phyloP scores from a whole-genome alignment of 257 asterid species.

The Petrea volubilis region DNA sequence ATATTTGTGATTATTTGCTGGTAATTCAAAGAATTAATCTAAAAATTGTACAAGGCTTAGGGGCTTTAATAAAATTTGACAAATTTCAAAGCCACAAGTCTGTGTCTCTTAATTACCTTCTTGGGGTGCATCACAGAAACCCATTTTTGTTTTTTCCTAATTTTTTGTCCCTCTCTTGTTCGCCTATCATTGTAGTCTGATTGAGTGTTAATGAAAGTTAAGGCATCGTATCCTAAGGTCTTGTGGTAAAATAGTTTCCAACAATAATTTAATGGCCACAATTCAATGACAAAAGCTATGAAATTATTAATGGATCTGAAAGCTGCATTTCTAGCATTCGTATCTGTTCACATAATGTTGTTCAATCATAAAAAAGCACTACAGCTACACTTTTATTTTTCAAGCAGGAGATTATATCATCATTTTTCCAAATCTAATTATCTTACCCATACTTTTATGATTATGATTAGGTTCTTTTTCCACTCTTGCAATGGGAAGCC shows the following conservation, averaged over 20 bases:
- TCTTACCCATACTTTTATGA: slow-evolving; percentile 35
- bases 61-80: background rate
- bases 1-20: background rate
- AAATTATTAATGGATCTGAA: background rate
- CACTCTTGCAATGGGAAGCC: slow-evolving; percentile 89
- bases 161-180: background rate
- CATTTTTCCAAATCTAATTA: background rate
- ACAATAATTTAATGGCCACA: background rate
- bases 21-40: background rate
- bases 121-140: background rate
- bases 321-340: background rate
- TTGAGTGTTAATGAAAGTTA: background rate
- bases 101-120: background rate
- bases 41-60: background rate
- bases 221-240: background rate
- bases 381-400: background rate
- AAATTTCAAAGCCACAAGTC: background rate
- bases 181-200: background rate
- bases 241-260: background rate
- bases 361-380: slow-evolving; percentile 1
- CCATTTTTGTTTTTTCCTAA: too few species aligned
- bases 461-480: slow-evolving; percentile 62
- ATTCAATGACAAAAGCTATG: too few species aligned
- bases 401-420: background rate
- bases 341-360: background rate